These are phyloP conservation scores for Globisporangium cylindrosporum DNA, from an alignment of 352 stramenopile genomes.

Conservation along the genomic window DNA sequence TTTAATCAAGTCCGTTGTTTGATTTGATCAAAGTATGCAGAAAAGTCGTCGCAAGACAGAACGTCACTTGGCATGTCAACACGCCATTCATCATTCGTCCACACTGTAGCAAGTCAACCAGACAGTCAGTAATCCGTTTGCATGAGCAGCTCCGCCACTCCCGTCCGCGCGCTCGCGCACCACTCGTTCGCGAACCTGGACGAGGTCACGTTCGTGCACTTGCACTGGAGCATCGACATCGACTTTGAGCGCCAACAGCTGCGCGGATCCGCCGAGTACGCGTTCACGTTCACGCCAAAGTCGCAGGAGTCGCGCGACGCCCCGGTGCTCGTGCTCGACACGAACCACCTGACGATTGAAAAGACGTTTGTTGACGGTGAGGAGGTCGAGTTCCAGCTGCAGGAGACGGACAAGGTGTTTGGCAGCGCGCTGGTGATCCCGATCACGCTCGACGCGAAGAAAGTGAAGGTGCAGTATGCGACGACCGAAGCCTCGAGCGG, in stretches of 20 bases:
- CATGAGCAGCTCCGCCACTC: not conserved
- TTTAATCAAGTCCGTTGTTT: not conserved
- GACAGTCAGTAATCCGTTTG: not conserved
- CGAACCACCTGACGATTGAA: slow-evolving; percentile 72
- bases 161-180: slow-evolving; percentile 26
- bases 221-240: slow-evolving; percentile 84
- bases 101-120: not conserved
- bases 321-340: slow-evolving; percentile 79
- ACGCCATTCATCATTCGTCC: slow-evolving; percentile 9
- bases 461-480: slow-evolving; percentile 36
- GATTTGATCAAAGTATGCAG: not conserved
- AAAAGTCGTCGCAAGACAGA: not conserved
- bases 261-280: slow-evolving; percentile 81
- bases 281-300: slow-evolving; percentile 41
- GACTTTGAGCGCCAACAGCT: slow-evolving; percentile 84
- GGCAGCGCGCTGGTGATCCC: slow-evolving; percentile 58
- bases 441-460: slow-evolving; percentile 38
- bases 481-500: slow-evolving; percentile 45
- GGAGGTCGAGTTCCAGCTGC: slow-evolving; percentile 30
- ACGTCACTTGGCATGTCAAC: not conserved
- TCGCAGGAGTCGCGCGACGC: slow-evolving; percentile 8
- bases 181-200: slow-evolving; percentile 88
- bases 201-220: slow-evolving; percentile 76
- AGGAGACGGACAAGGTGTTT: slow-evolving; percentile 51
- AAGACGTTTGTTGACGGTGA: slow-evolving; percentile 48